Percentiles rank a stretch among this genome's conserved stretches.
These are phyloP conservation scores for Magnolia kwangsiensis DNA, from an alignment of 164 flowering plant genomes.

Conservation along the genomic window DNA sequence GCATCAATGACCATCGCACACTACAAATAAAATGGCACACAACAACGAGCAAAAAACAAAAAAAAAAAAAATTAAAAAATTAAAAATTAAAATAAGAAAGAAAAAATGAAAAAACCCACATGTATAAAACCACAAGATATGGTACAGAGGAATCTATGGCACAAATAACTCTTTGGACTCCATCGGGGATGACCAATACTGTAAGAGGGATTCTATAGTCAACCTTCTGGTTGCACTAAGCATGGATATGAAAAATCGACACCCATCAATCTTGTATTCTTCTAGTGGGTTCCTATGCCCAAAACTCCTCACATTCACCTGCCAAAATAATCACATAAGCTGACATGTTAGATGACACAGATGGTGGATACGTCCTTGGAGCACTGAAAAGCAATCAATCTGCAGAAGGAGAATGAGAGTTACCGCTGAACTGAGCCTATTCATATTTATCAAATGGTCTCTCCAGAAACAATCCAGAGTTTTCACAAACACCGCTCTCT, in stretches of 20 bases:
- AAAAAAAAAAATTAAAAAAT: too few relatives aligned
- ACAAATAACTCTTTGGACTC: slow-evolving; percentile 64
- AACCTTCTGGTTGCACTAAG: slow-evolving; percentile 83
- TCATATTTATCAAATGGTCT: slow-evolving; percentile 96
- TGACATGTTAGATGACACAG: background rate
- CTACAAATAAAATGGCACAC: too few relatives aligned
- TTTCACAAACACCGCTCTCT: slow-evolving; percentile 82
- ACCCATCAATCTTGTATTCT: slow-evolving; percentile 97
- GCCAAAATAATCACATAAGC: slow-evolving; percentile 13
- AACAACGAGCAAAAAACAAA: too few relatives aligned
- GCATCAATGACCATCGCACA: too few relatives aligned
- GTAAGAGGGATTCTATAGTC: slow-evolving; percentile 76
- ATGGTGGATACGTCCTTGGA: background rate
- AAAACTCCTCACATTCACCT: slow-evolving; percentile 96
- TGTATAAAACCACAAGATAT: background rate
- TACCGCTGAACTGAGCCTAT: slow-evolving; percentile 94
- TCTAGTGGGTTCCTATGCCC: slow-evolving; percentile 95
- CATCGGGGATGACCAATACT: slow-evolving; percentile 87
- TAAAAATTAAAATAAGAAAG: too few relatives aligned
- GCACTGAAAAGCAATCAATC: background rate
- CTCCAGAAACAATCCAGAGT: slow-evolving; percentile 96
- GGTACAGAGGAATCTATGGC: slow-evolving; percentile 12
- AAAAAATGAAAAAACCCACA: background rate
- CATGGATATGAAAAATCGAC: slow-evolving; percentile 93
- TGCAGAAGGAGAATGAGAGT: background rate